These are phyloP conservation scores for Trametes villosa DNA, from an alignment of 768 basidiomycete species.

Conservation along the genomic window DNA sequence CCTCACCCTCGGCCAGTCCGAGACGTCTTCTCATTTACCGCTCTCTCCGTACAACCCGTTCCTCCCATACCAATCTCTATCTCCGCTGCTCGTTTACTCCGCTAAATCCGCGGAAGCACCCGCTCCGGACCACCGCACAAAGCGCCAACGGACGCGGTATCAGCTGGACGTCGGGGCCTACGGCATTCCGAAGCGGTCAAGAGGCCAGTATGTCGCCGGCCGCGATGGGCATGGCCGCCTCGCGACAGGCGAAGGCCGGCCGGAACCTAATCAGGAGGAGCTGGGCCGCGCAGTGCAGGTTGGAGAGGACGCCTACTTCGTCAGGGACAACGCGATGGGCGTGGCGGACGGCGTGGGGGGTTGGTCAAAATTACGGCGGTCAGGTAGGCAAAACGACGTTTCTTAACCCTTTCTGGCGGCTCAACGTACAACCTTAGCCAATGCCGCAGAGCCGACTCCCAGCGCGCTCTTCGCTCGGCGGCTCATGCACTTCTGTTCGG, in stretches of 20 bases:
- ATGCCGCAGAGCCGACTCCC: constrained; percentile 41
- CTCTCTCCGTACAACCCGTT: constrained; percentile 42
- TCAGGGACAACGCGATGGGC: constrained; percentile 84
- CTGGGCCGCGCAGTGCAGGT: constrained; percentile 71
- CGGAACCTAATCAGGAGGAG: constrained; percentile 27
- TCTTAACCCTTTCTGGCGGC: constrained; percentile 12
- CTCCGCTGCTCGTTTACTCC: constrained; percentile 35
- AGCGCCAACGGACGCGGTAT: constrained; percentile 42
- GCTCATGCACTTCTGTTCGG: constrained; percentile 85
- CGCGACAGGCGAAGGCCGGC: constrained; percentile 2
- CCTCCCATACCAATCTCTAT: constrained; percentile 42
- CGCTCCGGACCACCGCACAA: constrained; percentile 28
- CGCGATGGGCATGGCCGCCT: constrained; percentile 30
- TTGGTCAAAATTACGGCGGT: constrained; percentile 68
- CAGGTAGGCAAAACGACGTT: constrained; percentile 34
- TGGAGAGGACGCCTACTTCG: constrained; percentile 92
- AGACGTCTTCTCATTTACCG: constrained; percentile 35
- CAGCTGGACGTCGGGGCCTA: constrained; percentile 81
- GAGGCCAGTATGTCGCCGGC: constrained; percentile 27
- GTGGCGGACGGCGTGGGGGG: constrained; percentile 96
- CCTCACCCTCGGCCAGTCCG: constrained; percentile 47
- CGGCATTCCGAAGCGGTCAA: constrained; percentile 72
- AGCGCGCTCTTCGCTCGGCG: constrained; percentile 71
- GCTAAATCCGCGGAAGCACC: constrained; percentile 22
- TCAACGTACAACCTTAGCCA: background rate